A percentile compares a stretch with the other conserved stretches of the same genome.
These are phyloP conservation scores for Phlegmacium glaucopus DNA, from an alignment of 768 basidiomycete species.

Conservation along the genomic window DNA sequence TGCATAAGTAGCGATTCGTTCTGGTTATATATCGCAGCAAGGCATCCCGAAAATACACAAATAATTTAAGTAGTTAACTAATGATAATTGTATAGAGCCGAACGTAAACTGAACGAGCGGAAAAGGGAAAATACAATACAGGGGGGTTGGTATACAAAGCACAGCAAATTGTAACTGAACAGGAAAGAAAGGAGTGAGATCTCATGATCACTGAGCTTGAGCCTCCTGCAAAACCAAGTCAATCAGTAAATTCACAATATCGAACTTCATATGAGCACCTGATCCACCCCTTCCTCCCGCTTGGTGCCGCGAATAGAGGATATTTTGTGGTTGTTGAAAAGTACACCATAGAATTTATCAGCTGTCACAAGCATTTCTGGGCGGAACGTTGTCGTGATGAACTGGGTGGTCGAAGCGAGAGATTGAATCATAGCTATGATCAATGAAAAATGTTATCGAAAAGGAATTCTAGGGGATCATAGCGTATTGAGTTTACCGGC, in stretches of 20 bases:
- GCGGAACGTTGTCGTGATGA: slow-evolving; percentile 97
- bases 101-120: too few relatives aligned
- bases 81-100: not conserved
- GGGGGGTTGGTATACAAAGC: not conserved
- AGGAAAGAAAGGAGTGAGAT: slow-evolving; percentile 5
- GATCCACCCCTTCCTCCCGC: slow-evolving; percentile 90
- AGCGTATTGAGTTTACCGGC: slow-evolving; percentile 57
- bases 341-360: slow-evolving; percentile 95
- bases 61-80: too few relatives aligned
- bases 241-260: not conserved
- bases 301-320: slow-evolving; percentile 86
- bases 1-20: too few relatives aligned
- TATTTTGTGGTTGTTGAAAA: slow-evolving; percentile 95
- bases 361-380: slow-evolving; percentile 96
- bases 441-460: not conserved
- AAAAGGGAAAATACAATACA: not conserved
- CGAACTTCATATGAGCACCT: slow-evolving; percentile 43
- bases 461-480: not conserved
- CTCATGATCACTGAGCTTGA: slow-evolving; percentile 24
- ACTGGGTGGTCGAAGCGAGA: slow-evolving; percentile 83
- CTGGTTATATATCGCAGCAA: too few relatives aligned
- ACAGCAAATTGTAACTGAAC: slow-evolving; percentile 4
- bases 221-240: slow-evolving; percentile 21
- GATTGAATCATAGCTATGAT: slow-evolving; percentile 89
- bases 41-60: too few relatives aligned